Evolutionary conservation across 23 red algal genomes (phyloP).

Genomic region (Gracilariopsis chorda): DNA sequence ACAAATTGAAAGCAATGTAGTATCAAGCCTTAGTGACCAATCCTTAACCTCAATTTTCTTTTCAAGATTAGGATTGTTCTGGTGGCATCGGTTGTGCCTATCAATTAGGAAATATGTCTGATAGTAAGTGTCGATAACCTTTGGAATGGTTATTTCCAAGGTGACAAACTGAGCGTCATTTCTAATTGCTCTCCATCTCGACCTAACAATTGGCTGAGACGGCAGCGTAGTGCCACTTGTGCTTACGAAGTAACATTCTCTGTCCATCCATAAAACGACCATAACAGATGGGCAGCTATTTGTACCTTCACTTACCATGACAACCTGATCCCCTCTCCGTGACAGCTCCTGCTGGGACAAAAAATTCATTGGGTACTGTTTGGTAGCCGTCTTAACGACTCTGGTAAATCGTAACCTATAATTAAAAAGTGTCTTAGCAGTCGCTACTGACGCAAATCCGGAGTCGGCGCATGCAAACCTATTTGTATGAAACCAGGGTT

Average conservation of each 20-base stretch:
- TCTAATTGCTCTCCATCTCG: neutral
- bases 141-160: neutral
- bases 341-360: neutral
- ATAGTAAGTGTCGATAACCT: neutral
- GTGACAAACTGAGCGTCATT: neutral
- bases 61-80: neutral
- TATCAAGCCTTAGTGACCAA: neutral
- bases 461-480: constrained; percentile 11
- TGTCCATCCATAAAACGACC: constrained; percentile 5
- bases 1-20: neutral
- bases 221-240: neutral
- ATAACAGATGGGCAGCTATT: neutral
- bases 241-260: neutral
- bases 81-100: constrained; percentile 7
- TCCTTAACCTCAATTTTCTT: constrained; percentile 12
- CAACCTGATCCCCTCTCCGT: neutral
- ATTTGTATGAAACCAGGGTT: neutral
- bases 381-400: constrained; percentile 22
- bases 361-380: neutral
- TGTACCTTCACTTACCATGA: neutral
- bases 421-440: neutral
- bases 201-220: neutral
- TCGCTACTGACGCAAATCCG: neutral
- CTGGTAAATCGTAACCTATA: neutral
- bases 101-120: neutral